A percentile compares a stretch with the other conserved stretches of the same genome.
Conservation (phyloP, 768 basidiomycete species). For the Agaricus blazei region DNA sequence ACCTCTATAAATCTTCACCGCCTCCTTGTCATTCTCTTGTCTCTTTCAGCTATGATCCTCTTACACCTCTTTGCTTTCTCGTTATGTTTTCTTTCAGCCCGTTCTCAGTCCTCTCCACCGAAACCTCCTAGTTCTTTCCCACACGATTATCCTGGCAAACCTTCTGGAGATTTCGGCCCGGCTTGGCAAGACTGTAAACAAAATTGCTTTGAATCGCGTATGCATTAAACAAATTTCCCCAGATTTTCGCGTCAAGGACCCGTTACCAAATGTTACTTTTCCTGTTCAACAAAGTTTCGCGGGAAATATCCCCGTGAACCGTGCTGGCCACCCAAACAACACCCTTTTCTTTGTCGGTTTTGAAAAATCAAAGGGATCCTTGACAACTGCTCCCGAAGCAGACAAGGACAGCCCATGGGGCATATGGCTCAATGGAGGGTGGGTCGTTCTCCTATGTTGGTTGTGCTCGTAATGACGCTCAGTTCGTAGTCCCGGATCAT, state of each 20-base stretch:
- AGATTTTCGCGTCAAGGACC: slow-evolving; percentile 58
- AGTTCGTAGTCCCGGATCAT: slow-evolving; percentile 54
- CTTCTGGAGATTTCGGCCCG: slow-evolving; percentile 43
- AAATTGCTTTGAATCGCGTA: not conserved
- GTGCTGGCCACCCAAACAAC: slow-evolving; percentile 55
- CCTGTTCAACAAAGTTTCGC: slow-evolving; percentile 48
- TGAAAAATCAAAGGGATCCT: slow-evolving; percentile 50
- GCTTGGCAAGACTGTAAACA: slow-evolving; percentile 57
- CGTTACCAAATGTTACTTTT: slow-evolving; percentile 60
- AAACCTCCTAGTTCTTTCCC: slow-evolving; percentile 40
- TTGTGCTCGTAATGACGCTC: not conserved
- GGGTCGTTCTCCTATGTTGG: not conserved
- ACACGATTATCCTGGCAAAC: slow-evolving; percentile 42
- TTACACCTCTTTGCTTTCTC: slow-evolving; percentile 17
- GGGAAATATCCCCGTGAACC: slow-evolving; percentile 59
- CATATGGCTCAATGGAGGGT: slow-evolving; percentile 73
- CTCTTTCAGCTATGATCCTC: slow-evolving; percentile 15
- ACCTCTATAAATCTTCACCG: not conserved
- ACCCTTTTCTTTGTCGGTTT: slow-evolving; percentile 66
- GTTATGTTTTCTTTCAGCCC: slow-evolving; percentile 14
- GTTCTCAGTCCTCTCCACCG: slow-evolving; percentile 18
- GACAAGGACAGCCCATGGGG: slow-evolving; percentile 53
- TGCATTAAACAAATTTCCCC: not conserved
- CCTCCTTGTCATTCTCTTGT: not conserved
- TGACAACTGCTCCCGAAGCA: slow-evolving; percentile 34